Percentiles rank a stretch among this genome's conserved stretches.
These are phyloP conservation scores for Eleusine coracana DNA, from an alignment of 176 grass and related monocot genomes.

Conservation along the genomic window DNA sequence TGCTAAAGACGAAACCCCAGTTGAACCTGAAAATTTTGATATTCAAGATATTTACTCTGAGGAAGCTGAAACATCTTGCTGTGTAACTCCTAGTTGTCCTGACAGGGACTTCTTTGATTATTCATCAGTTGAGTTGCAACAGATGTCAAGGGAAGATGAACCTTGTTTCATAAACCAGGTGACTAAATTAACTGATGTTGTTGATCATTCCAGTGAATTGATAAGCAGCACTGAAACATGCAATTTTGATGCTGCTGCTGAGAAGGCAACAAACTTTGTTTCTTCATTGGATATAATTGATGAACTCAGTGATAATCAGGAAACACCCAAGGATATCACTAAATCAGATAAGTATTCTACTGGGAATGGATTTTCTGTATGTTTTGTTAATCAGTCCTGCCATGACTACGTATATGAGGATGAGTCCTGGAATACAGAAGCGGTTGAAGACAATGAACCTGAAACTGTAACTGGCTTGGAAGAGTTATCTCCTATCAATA, in stretches of 20 bases:
- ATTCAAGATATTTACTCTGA: slow-evolving; percentile 20
- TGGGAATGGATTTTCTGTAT: slow-evolving; percentile 35
- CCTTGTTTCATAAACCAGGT: slow-evolving; percentile 26
- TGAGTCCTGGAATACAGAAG: slow-evolving; percentile 35
- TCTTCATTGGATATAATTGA: slow-evolving; percentile 33
- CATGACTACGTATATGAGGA: slow-evolving; percentile 12
- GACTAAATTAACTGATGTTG: slow-evolving; percentile 36
- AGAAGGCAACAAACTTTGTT: slow-evolving; percentile 27
- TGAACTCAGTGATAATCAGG: slow-evolving; percentile 29
- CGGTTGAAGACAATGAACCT: slow-evolving; percentile 22
- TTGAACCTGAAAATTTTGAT: slow-evolving; percentile 12
- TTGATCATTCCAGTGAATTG: slow-evolving; percentile 25
- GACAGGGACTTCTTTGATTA: slow-evolving; percentile 10
- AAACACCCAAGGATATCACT: slow-evolving; percentile 6
- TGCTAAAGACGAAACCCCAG: slow-evolving; percentile 24
- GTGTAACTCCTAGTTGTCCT: slow-evolving; percentile 27
- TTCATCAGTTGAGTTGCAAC: slow-evolving; percentile 34
- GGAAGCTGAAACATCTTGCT: slow-evolving; percentile 17
- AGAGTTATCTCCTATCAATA: slow-evolving; percentile 30
- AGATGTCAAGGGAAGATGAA: slow-evolving; percentile 4
- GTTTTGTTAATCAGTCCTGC: slow-evolving; percentile 34
- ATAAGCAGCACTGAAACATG: slow-evolving; percentile 23
- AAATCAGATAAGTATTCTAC: slow-evolving; percentile 39
- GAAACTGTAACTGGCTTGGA: slow-evolving; percentile 20
- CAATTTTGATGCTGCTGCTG: slow-evolving; percentile 26